Conservation (phyloP, 176 grass and related monocot genomes). For the Urochloa ruziziensis region DNA sequence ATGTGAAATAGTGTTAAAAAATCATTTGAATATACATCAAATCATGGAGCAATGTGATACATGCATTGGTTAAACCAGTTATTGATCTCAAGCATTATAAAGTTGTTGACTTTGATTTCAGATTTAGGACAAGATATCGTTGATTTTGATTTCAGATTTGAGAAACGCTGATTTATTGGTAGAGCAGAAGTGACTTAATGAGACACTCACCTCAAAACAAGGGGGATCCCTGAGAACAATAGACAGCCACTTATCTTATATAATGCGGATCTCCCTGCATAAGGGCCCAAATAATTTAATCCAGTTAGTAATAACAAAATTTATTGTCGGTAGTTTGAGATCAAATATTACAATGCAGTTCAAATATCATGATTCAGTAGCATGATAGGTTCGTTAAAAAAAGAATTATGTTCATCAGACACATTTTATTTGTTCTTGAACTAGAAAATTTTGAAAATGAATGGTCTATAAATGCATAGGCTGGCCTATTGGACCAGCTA, state of each 20-base stretch:
- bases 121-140: too few species aligned
- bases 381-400: background rate
- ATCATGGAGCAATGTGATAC: background rate
- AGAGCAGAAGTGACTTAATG: background rate
- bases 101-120: conserved; percentile 15
- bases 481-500: background rate
- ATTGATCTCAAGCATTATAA: background rate
- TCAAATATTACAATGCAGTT: background rate
- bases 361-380: background rate
- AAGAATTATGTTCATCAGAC: background rate
- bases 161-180: background rate
- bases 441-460: background rate
- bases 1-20: background rate
- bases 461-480: background rate
- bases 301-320: background rate
- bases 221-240: background rate
- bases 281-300: background rate
- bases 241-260: background rate
- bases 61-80: background rate
- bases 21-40: background rate
- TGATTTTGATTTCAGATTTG: conserved; percentile 5
- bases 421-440: background rate
- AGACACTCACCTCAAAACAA: background rate
- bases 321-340: background rate
- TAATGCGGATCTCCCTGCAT: background rate